Evolutionary conservation across 208 protist species (phyloP).

Genomic region (Crithidia brevicula): DNA sequence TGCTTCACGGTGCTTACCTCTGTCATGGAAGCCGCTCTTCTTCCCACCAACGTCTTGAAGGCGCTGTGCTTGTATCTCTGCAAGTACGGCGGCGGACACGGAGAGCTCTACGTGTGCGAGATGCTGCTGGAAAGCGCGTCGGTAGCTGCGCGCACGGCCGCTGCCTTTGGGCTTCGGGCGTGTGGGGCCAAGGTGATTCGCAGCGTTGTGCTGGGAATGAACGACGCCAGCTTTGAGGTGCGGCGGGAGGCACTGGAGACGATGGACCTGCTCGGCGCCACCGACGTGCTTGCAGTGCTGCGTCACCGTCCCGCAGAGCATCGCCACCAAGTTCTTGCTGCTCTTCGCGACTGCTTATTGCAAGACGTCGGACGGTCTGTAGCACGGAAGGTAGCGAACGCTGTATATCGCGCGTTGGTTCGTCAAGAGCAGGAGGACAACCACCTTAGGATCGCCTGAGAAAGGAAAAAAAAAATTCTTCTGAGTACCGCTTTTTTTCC

Average conservation of each 20-base stretch:
- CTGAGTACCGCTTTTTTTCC: too few relatives aligned
- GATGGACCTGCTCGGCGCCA: slow-evolving; percentile 42
- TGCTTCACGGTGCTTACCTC: slow-evolving; percentile 56
- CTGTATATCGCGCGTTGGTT: slow-evolving; percentile 35
- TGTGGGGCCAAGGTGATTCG: slow-evolving; percentile 64
- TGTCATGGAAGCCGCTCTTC: slow-evolving; percentile 44
- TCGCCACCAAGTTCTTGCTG: slow-evolving; percentile 48
- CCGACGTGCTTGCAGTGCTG: slow-evolving; percentile 40
- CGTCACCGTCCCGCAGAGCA: slow-evolving; percentile 47
- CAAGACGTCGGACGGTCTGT: slow-evolving; percentile 42
- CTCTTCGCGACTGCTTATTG: slow-evolving; percentile 68
- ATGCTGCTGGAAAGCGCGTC: slow-evolving; percentile 47
- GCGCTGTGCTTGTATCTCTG: slow-evolving; percentile 66
- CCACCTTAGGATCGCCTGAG: not conserved
- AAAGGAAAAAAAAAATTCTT: too few relatives aligned
- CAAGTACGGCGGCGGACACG: slow-evolving; percentile 60
- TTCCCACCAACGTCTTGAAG: slow-evolving; percentile 55
- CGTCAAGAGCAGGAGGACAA: not conserved
- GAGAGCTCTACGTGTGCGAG: slow-evolving; percentile 65
- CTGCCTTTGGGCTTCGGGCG: slow-evolving; percentile 64
- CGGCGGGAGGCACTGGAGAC: slow-evolving; percentile 65
- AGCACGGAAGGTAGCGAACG: slow-evolving; percentile 36
- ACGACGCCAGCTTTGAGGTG: slow-evolving; percentile 56
- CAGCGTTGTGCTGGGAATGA: slow-evolving; percentile 62
- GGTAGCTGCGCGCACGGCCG: slow-evolving; percentile 41